Evolutionary conservation across 345 rosid genomes (phyloP), one percentile per base, ranked within the genome.

Genomic region (Corchorus capsularis): DNA sequence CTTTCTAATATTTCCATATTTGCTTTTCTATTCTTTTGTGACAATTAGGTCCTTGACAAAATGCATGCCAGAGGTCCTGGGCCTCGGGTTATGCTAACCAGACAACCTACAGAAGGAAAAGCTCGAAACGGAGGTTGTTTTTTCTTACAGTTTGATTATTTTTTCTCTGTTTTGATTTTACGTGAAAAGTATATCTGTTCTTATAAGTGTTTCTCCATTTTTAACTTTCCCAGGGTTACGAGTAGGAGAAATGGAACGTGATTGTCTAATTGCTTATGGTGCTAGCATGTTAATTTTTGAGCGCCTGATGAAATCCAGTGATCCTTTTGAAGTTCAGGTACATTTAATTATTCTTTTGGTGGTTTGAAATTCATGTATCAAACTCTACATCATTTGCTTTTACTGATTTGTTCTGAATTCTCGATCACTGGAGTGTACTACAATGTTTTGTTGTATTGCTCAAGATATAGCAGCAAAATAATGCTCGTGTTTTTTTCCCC

Each of bases 21-120:
- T 53, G 2, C 4, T 54, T 39, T 20, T 41, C 47, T 53, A 22
- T 41, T 14, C 13, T 55, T 59, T 6, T 20, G 57, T 77, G 16
- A 32, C 78, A 57, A 56, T 32, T 74, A 94, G 98, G 98, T 94
- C 81, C 76, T 92, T 17, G 98, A 92, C 82, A 92, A 92, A 81
- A 94, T 92, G 92, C 99, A 95, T 64, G 99, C 99, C 14, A 88
- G 99, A 86, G 98, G 99, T 47, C 88, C 71, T 78, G 98, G 99
- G 55, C 99, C 98, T 2, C 94, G 93, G 66, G 89, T 85, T 34
- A 83, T 93, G 94, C 81, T 95, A 72, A 93, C 99, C 22, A 88
- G 99, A 82, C 99, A 96, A 77, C 96, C 97, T 67, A 96, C 94
- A n/a, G 98, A 93, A 89, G 98, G 99, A 66, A 92, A 91, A 92